Evolutionary conservation across 1,284 basidiomycete species (phyloP), one percentile per base, ranked within the genome.

Genomic region (Ganoderma meredithae): DNA sequence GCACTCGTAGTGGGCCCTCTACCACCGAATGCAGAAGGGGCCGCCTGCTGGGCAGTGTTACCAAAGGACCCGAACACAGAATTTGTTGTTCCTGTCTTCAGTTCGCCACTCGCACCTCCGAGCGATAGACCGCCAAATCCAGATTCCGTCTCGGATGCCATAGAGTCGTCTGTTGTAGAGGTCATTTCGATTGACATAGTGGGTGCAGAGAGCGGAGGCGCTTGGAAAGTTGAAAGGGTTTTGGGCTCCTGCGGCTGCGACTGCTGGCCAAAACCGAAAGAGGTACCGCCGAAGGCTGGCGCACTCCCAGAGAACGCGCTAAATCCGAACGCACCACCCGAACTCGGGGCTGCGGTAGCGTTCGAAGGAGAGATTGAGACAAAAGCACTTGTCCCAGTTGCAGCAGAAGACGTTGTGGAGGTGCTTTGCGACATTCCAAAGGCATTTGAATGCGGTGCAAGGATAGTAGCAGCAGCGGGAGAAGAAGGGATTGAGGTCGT

Each of bases 121-220:
- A 85, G 74, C 6, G 82, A 82, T 7, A 85, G 63, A 1, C 78
- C 77, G 27, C 77, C 79, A 17, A 85, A 67, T 0, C 71, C 73
- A 15, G 68, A 58, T 17, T 73, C 67, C 1, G 69, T 61, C 22
- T 74, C 72, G 4, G 72, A 69, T 3, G 76, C 69, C 60, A 81
- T 74, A 1, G 67, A 65, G 27, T 82, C 81, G 19, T 82, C 80
- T 17, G 77, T 68, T 41, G 72, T 67, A 2, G 74, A 74, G 3
- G 74, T 72, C 82, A 83, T 83, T n/a, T 83, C 81, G 61, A 83
- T 81, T 4, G 77, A 77, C 12, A 72, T 71, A 17, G 76, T 64
- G 2, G 74, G 67, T 4, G 65, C 60, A 17, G 65, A 60, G 55
- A 68, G 56, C 19, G 72, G 44, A 7, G 73, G 71, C 0, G 75